Evolutionary conservation across 305 asterid genomes (phyloP).

Genomic region (Plantago lanceolata): DNA sequence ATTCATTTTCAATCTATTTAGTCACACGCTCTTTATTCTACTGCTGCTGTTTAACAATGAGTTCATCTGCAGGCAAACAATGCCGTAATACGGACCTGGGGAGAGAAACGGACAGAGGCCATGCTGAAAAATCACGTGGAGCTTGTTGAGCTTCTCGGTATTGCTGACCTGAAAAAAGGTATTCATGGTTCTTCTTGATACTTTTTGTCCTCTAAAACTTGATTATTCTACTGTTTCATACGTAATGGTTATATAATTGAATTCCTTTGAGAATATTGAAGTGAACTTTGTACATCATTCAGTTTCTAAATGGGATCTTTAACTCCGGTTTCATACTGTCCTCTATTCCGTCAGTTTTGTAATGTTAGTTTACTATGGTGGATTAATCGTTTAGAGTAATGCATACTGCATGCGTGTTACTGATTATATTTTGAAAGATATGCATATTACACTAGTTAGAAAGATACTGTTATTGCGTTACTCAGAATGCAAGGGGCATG

Average conservation of each 20-base stretch:
- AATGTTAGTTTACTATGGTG: background rate
- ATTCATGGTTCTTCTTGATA: background rate
- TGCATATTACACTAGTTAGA: too few species aligned
- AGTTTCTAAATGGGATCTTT: background rate
- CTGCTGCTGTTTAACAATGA: slow-evolving; percentile 9
- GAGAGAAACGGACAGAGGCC: slow-evolving; percentile 61
- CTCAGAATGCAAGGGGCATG: too few species aligned
- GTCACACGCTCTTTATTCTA: slow-evolving; percentile 1
- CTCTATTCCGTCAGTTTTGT: background rate
- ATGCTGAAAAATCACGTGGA: slow-evolving; percentile 88
- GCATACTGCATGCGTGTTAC: too few species aligned
- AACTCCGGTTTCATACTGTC: background rate
- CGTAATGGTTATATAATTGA: slow-evolving; percentile 1
- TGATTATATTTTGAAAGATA: too few species aligned
- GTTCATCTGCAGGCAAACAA: slow-evolving; percentile 54
- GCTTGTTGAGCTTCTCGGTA: slow-evolving; percentile 88
- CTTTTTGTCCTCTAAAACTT: background rate
- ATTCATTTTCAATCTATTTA: slow-evolving; percentile 8
- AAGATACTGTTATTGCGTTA: too few species aligned
- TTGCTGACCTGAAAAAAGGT: slow-evolving; percentile 77
- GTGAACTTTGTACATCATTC: background rate
- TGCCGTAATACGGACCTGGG: slow-evolving; percentile 66
- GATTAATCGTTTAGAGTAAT: too few species aligned
- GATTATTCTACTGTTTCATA: background rate
- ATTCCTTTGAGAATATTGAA: background rate